Evolutionary conservation across 2,329 filamentous ascomycete species (phyloP), one percentile per base, ranked within the genome.

Genomic region (Monosporascus sp.): DNA sequence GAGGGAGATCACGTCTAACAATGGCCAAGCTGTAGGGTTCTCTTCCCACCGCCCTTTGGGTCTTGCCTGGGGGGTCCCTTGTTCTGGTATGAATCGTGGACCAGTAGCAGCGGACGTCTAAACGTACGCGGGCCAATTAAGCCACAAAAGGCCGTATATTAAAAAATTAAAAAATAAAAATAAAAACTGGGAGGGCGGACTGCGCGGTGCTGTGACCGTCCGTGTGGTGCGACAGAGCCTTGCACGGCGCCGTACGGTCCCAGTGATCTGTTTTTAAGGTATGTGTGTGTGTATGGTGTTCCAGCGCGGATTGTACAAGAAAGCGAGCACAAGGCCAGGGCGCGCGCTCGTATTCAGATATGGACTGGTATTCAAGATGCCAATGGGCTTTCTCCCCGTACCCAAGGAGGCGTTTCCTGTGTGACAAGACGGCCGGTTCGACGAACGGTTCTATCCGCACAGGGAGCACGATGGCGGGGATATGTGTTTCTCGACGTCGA

Each of bases 361-460:
- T 59, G 53, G 59, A 56, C 56, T 51, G 59, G 57, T 56, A 61
- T 58, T 58, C 53, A 55, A 54, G 57, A 67, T 62, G 59, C 66
- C 66, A 69, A 69, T 69, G 62, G 66, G 63, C 61, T 59, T 52
- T 58, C 59, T 67, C 64, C 63, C 64, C 64, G 66, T 66, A 61
- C 50, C 64, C 57, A 65, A 61, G 62, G 64, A 66, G 66, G 66
- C 66, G 66, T 60, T 66, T 60, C 59, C 62, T 66, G 66, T 69
- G 61, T 64, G 56, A 69, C 66, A 55, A 58, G 56, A 55, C 57
- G 56, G 59, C 57, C 62, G 56, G 59, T 54, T 61, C 52, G 58
- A 61, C 52, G 58, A 63, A 61, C 65, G 66, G 59, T 59, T 62
- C 58, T 66, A 63, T 64, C 61, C 62, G 64, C 51, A 56, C 57